phyloP scores from a whole-genome alignment of 2,329 filamentous ascomycete species.

The Pseudogymnoascus sp. region DNA sequence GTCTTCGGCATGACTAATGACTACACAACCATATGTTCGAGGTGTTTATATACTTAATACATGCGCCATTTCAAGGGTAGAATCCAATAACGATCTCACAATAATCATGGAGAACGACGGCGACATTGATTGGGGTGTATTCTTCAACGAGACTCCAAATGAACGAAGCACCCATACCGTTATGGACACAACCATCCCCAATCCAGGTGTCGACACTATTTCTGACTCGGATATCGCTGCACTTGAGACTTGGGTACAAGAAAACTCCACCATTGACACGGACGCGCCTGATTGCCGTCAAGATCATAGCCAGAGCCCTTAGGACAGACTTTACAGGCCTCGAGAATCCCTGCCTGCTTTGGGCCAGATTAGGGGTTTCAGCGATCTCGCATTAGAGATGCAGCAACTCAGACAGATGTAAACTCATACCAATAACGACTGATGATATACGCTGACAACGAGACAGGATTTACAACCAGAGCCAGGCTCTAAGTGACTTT shows the following conservation, averaged over 20 bases:
- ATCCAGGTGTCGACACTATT: not conserved
- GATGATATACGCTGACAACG: not conserved
- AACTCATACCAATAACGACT: not conserved
- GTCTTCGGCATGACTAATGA: not conserved
- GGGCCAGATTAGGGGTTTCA: not conserved
- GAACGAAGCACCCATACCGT: not conserved
- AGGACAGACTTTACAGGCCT: not conserved
- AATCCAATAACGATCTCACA: not conserved
- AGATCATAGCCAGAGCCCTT: not conserved
- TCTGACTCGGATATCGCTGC: not conserved
- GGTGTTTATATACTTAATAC: not conserved
- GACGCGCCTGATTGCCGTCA: not conserved
- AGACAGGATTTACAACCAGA: not conserved
- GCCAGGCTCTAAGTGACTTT: not conserved
- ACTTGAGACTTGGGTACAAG: not conserved
- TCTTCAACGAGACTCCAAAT: not conserved
- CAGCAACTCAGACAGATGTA: not conserved
- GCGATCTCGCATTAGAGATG: not conserved
- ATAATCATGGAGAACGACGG: not conserved
- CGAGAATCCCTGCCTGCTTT: not conserved
- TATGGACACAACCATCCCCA: not conserved
- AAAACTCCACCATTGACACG: not conserved
- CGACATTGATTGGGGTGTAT: not conserved
- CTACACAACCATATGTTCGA: not conserved
- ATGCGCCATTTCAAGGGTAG: not conserved